Evolutionary conservation across 768 basidiomycete species (phyloP).

Genomic region (Lentinula sp.): DNA sequence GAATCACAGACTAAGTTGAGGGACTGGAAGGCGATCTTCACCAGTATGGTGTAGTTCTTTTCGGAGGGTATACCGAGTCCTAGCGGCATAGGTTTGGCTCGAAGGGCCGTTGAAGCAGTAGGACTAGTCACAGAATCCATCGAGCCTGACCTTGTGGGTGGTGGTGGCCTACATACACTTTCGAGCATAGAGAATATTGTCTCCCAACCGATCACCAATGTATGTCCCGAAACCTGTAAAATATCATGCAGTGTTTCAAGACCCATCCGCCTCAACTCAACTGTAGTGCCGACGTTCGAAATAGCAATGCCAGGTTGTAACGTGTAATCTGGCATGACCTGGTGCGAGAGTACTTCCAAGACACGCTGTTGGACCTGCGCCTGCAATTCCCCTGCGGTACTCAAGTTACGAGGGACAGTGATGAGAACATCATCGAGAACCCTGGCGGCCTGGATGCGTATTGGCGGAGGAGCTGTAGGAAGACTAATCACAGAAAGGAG

Average conservation of each 20-base stretch:
- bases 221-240: slow-evolving; percentile 86
- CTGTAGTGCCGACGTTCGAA: slow-evolving; percentile 36
- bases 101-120: slow-evolving; percentile 12
- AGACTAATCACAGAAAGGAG: slow-evolving; percentile 73
- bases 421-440: slow-evolving; percentile 81
- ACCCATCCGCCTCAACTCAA: slow-evolving; percentile 85
- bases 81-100: slow-evolving; percentile 34
- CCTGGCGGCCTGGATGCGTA: slow-evolving; percentile 85
- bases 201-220: slow-evolving; percentile 89
- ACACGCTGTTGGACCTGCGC: slow-evolving; percentile 74
- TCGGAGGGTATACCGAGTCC: slow-evolving; percentile 56
- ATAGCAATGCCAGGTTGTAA: slow-evolving; percentile 12
- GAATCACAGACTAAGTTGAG: slow-evolving; percentile 93
- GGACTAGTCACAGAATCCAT: slow-evolving; percentile 34
- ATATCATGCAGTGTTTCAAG: slow-evolving; percentile 88
- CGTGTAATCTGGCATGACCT: slow-evolving; percentile 53
- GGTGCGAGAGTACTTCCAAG: slow-evolving; percentile 77
- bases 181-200: slow-evolving; percentile 88
- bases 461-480: slow-evolving; percentile 60
- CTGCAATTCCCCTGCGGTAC: slow-evolving; percentile 54
- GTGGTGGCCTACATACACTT: slow-evolving; percentile 69
- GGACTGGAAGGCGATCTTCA: slow-evolving; percentile 93
- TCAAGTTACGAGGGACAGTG: slow-evolving; percentile 62
- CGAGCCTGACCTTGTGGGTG: slow-evolving; percentile 27
- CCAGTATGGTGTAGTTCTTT: slow-evolving; percentile 66